phyloP scores from a whole-genome alignment of 2,329 filamentous ascomycete genomes.

The Rhytidhysteron rufulum region DNA sequence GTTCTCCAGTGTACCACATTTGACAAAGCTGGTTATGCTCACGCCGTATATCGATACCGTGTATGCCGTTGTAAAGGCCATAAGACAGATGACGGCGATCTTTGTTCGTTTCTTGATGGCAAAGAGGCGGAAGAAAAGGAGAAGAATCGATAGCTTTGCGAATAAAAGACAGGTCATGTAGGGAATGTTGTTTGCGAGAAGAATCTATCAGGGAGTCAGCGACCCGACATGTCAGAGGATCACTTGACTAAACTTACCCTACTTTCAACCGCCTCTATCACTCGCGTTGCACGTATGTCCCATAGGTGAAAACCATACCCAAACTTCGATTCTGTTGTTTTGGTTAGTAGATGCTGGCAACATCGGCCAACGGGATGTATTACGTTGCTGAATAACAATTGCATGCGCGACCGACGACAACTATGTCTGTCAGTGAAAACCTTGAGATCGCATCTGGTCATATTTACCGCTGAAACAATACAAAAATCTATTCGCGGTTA shows the following conservation, averaged over 20 bases:
- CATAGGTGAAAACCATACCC: too few species aligned
- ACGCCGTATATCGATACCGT: background rate
- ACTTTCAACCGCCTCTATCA: background rate
- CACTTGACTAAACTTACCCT: background rate
- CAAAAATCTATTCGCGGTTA: too few species aligned
- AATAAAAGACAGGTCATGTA: constrained; percentile 2
- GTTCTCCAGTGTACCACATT: background rate
- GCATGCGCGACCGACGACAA: too few species aligned
- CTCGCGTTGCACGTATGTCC: too few species aligned
- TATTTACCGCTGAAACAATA: too few species aligned
- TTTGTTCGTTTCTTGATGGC: background rate
- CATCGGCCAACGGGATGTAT: too few species aligned
- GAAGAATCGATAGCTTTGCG: constrained; percentile 4
- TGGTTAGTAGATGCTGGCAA: too few species aligned
- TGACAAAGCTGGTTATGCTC: background rate
- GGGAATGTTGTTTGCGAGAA: constrained; percentile 2
- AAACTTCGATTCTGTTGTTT: too few species aligned
- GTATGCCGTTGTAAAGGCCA: constrained; percentile 1
- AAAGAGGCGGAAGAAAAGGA: constrained; percentile 4
- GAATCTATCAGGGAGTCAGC: constrained; percentile 1
- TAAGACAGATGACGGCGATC: constrained; percentile 1
- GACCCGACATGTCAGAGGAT: background rate
- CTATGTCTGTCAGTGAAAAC: too few species aligned
- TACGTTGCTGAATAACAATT: too few species aligned
- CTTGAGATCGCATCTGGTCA: too few species aligned